phyloP scores from a whole-genome alignment of 2,329 filamentous ascomycete genomes.

The Exophiala aquamarina region DNA sequence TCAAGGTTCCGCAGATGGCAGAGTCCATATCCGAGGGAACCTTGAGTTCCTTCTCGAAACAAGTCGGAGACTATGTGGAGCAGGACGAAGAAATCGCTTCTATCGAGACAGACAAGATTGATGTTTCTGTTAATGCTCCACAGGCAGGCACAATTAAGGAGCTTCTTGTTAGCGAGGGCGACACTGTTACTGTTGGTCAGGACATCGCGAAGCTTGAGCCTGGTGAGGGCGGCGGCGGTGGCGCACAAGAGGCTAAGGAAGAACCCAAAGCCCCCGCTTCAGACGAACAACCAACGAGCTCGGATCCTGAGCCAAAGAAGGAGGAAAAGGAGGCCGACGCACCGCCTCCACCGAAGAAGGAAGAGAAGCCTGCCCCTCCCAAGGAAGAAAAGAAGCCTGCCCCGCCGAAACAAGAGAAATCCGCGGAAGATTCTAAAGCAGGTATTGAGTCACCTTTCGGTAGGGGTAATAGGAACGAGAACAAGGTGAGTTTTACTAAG shows the following conservation, averaged over 20 bases:
- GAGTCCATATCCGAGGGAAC: constrained; percentile 98
- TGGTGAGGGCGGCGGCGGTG: constrained; percentile 63
- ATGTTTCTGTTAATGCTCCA: constrained; percentile 93
- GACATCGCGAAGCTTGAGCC: constrained; percentile 83
- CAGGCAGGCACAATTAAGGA: constrained; percentile 90
- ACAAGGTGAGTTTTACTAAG: constrained; percentile 60
- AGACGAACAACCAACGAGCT: constrained; percentile 57
- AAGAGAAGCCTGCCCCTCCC: constrained; percentile 35
- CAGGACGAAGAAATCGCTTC: constrained; percentile 97
- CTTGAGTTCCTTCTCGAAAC: constrained; percentile 90
- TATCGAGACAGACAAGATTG: constrained; percentile 99
- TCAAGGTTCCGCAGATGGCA: constrained; percentile 97
- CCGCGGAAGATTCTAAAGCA: constrained; percentile 22
- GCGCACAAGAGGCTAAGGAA: constrained; percentile 55
- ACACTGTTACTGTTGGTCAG: constrained; percentile 92
- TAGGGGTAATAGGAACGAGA: constrained; percentile 70
- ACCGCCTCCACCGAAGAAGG: constrained; percentile 34
- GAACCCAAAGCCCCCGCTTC: constrained; percentile 39
- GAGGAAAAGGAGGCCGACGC: constrained; percentile 36
- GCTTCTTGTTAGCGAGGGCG: constrained; percentile 86
- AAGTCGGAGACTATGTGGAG: constrained; percentile 91
- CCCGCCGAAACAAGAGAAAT: constrained; percentile 29
- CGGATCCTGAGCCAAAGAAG: constrained; percentile 53
- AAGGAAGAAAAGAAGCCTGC: constrained; percentile 35
- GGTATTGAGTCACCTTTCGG: constrained; percentile 52